Evolutionary conservation across 1,139 yeast species (phyloP), one percentile per base, ranked within the genome.

Genomic region (Entelexis paramagnoliae): DNA sequence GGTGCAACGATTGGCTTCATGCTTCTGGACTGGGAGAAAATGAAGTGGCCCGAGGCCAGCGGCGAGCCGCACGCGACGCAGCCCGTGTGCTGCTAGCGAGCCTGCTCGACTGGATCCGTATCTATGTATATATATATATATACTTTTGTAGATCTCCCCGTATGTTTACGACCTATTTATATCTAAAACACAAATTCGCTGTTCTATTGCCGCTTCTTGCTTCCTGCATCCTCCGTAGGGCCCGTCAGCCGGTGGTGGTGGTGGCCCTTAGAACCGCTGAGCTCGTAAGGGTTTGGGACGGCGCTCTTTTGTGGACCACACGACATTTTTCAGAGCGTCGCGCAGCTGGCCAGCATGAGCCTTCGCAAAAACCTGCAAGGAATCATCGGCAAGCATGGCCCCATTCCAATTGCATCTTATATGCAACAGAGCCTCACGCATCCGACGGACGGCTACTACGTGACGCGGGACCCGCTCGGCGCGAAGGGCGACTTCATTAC

Each of bases 391-490:
- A 74, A 86, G 1, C 79, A 84, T 0, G 95, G 95, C 0, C 95
- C 95, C 0, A 70, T 86, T 4, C 71, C 91, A 1, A 66, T 86
- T 7, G 79, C 89, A 2, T 75, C 83, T 3, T 86, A 77, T 63
- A 86, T 86, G 91, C 73, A 85, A 53, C 91, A 84, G 65, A 85
- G 95, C 63, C 71, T 86, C 52, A 79, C 89, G 0, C 85, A 84
- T 62, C 94, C 95, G 0, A 71, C 76, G 7, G 78, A 75, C 57
- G 95, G 95, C 0, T 86, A 86, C 65, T 86, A 86, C 64, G 83
- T 88, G 20, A 81, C 86, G 3, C 69, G 81, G 59, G 81, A 85
- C 60, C 95, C 95, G 0, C 70, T 86, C 39, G 87, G 85, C 52
- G 58, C 70, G 0, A 62, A 65, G 13, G 95, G 95, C 5, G 95